Conservation (phyloP, 2,329 filamentous ascomycete species). For the Fusarium begoniae region DNA sequence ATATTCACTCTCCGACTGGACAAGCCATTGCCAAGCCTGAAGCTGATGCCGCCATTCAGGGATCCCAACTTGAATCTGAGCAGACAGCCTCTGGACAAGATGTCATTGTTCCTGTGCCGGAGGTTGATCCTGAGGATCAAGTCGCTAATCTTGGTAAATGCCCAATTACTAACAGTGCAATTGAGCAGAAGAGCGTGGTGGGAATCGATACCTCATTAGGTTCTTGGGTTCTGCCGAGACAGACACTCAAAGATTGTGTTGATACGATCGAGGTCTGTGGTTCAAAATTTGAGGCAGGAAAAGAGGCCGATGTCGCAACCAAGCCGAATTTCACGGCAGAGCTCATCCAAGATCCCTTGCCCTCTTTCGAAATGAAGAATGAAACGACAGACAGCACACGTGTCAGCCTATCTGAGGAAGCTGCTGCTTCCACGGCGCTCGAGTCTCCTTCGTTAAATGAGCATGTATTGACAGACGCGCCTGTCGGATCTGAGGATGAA, state of each 20-base stretch:
- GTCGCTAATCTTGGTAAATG: conserved; percentile 1
- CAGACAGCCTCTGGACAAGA: conserved; percentile 32
- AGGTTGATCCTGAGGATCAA: conserved; percentile 29
- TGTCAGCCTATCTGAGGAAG: neutral
- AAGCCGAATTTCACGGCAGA: conserved; percentile 5
- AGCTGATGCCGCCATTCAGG: conserved; percentile 23
- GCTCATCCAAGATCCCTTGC: neutral
- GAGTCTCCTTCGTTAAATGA: neutral
- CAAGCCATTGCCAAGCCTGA: conserved; percentile 19
- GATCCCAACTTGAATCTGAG: conserved; percentile 20
- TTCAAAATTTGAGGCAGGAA: neutral
- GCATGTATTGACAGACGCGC: conserved; percentile 2
- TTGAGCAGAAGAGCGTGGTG: conserved; percentile 9
- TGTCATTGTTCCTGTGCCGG: conserved; percentile 27
- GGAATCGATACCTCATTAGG: neutral
- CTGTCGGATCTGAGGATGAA: neutral
- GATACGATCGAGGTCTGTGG: neutral
- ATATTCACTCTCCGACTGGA: conserved; percentile 25
- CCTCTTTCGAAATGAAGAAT: conserved; percentile 25
- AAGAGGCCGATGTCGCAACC: neutral
- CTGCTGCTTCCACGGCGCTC: neutral
- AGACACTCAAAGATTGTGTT: neutral
- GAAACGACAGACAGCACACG: conserved; percentile 16
- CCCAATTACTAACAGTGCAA: conserved; percentile 23
- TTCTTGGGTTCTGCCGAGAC: neutral